phyloP scores from a whole-genome alignment of 148 eudicot genomes.

The Rhododendron vialii region DNA sequence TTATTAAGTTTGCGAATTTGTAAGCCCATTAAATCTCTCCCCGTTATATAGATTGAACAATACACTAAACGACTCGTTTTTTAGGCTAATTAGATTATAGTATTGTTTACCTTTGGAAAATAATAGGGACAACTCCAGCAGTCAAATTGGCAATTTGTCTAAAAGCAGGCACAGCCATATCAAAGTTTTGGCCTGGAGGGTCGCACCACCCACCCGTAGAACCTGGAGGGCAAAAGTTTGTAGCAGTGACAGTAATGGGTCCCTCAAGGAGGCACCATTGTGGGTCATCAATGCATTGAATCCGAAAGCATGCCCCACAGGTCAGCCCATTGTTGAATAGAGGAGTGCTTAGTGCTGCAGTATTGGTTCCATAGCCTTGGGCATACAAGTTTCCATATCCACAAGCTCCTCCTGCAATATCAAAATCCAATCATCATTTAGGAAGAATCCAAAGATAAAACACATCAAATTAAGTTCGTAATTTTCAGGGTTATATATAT shows the following conservation, averaged over 20 bases:
- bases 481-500: too few relatives aligned
- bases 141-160: conserved; percentile 32
- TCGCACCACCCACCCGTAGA: conserved; percentile 43
- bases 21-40: background rate
- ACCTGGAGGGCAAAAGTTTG: conserved; percentile 45
- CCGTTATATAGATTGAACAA: background rate
- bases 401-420: conserved; percentile 40
- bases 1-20: background rate
- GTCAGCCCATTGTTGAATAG: conserved; percentile 37
- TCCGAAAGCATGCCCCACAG: conserved; percentile 40
- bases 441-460: background rate
- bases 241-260: conserved; percentile 34
- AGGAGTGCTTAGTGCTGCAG: conserved; percentile 43
- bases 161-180: conserved; percentile 44
- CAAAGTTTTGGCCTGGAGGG: conserved; percentile 45
- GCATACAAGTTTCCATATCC: conserved; percentile 44
- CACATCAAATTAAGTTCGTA: background rate
- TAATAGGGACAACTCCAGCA: conserved; percentile 36
- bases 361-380: conserved; percentile 42
- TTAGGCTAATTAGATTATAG: background rate
- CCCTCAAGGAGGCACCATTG: conserved; percentile 30
- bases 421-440: background rate
- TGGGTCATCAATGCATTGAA: conserved; percentile 27
- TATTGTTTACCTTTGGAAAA: conserved; percentile 24
- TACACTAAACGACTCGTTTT: background rate